Evolutionary conservation across 768 basidiomycete genomes (phyloP), one percentile per base, ranked within the genome.

Genomic region (Phaffia australis): DNA sequence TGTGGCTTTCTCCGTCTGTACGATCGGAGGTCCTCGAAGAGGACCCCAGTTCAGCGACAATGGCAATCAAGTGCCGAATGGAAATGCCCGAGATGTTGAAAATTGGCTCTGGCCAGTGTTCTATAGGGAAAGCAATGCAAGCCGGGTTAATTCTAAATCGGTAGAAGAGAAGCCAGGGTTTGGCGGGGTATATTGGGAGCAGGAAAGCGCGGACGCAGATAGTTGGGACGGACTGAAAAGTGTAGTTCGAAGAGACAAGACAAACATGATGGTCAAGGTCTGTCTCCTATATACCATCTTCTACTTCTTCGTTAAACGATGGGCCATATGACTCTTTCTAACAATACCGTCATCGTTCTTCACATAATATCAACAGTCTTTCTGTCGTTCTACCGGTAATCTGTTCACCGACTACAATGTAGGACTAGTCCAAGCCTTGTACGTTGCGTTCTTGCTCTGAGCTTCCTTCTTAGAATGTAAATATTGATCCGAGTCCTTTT

Each of bases 1-100:
- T 62, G 71, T 77, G 1, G 76, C 75, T 7, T 79, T 79, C 64
- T 75, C 77, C 15, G 75, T 78, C 48, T 77, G 77, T 64, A 76
- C 77, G 8, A 70, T 77, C 25, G 78, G 78, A 16, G 72, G 71
- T 2, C 70, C 66, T 29, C 63, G 51, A 57, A 54, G 57, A 58
- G 64, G 52, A 11, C 35, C 35, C 35, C 35, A 11, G 11, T 42
- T 42, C 11, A 42, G 11, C 11, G 35, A 11, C 4, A 42, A 42
- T 42, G 35, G 11, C 11, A 42, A 42, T 11, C 35, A 42, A 42
- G 11, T 11, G 35, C 35, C 35, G 35, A 42, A 11, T 11, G 35
- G 35, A 11, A 42, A 4, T 42, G 35, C 35, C 35, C 11, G 6
- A 11, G 35, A 42, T 4, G 35, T 11, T 42, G 35, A 42, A 5